These are phyloP conservation scores for Metschnikowia santaceciliae DNA, from an alignment of 805 yeast genomes.

Conservation along the genomic window DNA sequence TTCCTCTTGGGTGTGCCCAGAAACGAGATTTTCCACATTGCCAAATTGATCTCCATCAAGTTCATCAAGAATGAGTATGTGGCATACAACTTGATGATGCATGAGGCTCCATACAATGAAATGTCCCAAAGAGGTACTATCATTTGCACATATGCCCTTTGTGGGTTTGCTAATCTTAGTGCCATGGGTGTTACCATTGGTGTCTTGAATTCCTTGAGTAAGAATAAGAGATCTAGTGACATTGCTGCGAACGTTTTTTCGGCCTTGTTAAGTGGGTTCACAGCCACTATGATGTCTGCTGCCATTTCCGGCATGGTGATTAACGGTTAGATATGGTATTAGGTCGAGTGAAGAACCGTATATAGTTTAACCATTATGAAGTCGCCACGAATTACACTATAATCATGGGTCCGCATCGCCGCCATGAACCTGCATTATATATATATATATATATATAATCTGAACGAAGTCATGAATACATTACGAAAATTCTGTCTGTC, in stretches of 20 bases:
- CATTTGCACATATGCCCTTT: conserved; percentile 57
- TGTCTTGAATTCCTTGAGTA: conserved; percentile 55
- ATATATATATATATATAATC: too few relatives aligned
- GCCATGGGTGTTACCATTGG: conserved; percentile 60
- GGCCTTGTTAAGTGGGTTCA: conserved; percentile 49
- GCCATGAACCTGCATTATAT: too few relatives aligned
- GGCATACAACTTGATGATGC: conserved; percentile 43
- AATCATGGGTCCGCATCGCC: background rate
- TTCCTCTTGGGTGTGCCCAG: conserved; percentile 47
- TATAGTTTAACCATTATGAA: background rate
- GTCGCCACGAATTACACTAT: background rate
- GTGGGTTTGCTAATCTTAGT: conserved; percentile 63
- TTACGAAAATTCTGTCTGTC: too few relatives aligned
- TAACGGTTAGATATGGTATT: conserved; percentile 35
- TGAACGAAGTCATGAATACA: too few relatives aligned
- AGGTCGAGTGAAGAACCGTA: background rate
- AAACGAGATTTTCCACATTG: conserved; percentile 47
- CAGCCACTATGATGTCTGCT: conserved; percentile 53
- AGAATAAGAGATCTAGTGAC: conserved; percentile 43
- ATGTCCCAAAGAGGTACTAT: conserved; percentile 50
- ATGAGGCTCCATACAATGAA: conserved; percentile 40
- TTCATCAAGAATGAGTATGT: conserved; percentile 61
- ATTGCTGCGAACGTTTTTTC: conserved; percentile 45
- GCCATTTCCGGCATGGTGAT: conserved; percentile 63
- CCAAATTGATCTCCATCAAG: conserved; percentile 52